Evolutionary conservation across 2,329 filamentous ascomycete species (phyloP).

Genomic region (Magnaporthiopsis poae): DNA sequence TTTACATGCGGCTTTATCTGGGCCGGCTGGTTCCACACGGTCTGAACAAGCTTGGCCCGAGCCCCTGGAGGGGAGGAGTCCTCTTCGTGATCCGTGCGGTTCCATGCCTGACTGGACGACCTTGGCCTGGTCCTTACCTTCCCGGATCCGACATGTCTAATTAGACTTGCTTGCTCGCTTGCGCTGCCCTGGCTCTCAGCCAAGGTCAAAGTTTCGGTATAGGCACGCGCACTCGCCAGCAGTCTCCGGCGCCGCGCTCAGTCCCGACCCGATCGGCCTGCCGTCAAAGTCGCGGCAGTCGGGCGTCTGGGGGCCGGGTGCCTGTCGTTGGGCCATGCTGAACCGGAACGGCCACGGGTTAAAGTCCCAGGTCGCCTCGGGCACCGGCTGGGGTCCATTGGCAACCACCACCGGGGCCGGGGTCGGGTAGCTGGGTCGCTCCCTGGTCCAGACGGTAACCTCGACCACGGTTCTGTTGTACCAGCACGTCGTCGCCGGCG

Average conservation of each 20-base stretch:
- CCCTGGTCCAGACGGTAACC: constrained; percentile 50
- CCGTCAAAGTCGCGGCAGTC: constrained; percentile 38
- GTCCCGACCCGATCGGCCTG: constrained; percentile 24
- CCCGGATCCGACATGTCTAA: not conserved
- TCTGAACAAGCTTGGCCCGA: not conserved
- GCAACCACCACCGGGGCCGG: constrained; percentile 6
- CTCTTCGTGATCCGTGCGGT: no score
- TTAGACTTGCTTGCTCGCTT: not conserved
- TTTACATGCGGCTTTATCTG: not conserved
- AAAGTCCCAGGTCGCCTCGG: constrained; percentile 20
- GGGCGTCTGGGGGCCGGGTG: constrained; percentile 38
- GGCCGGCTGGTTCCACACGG: not conserved
- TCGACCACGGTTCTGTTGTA: constrained; percentile 47
- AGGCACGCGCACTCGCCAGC: constrained; percentile 27
- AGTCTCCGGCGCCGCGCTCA: constrained; percentile 26
- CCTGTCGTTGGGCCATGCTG: constrained; percentile 42
- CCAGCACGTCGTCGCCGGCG: constrained; percentile 42
- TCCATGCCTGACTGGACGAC: no score
- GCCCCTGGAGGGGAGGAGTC: no score
- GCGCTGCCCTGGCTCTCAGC: not conserved
- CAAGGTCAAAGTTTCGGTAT: constrained; percentile 26
- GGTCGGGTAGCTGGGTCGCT: constrained; percentile 22
- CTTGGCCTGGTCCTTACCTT: not conserved
- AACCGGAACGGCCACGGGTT: constrained; percentile 49
- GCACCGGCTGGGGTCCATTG: constrained; percentile 13